phyloP scores from a whole-genome alignment of 768 basidiomycete species.

The Phanerodontia chrysosporium region DNA sequence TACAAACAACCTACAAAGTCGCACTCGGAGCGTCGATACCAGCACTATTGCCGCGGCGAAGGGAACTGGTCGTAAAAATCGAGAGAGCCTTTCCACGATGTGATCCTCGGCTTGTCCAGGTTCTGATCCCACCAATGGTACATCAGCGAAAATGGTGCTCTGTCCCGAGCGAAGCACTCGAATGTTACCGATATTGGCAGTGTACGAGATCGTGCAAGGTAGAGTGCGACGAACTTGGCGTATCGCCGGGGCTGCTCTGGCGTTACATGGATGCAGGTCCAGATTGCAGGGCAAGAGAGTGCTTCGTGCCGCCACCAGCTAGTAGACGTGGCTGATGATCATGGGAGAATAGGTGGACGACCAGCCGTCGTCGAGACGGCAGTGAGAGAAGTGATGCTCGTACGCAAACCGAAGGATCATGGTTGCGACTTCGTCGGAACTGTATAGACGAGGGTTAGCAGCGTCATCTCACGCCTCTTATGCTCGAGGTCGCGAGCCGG shows the following conservation, averaged over 20 bases:
- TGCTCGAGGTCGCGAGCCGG: not conserved
- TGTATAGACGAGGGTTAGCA: not conserved
- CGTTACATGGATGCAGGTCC: constrained; percentile 5
- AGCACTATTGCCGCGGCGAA: too few species aligned
- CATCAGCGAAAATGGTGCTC: too few species aligned
- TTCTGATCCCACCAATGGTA: too few species aligned
- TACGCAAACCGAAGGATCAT: not conserved
- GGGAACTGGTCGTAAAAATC: too few species aligned
- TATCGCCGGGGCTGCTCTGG: not conserved
- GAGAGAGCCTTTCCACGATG: too few species aligned
- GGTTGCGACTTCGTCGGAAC: not conserved
- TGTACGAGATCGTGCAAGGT: not conserved
- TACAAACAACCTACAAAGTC: too few species aligned
- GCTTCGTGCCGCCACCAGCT: not conserved
- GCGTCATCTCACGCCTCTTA: not conserved
- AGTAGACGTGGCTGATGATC: constrained; percentile 3
- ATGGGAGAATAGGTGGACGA: not conserved
- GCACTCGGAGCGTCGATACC: too few species aligned
- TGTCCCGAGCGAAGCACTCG: not conserved
- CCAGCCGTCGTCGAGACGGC: not conserved
- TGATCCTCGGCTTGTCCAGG: too few species aligned
- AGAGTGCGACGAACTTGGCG: not conserved
- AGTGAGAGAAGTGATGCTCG: constrained; percentile 1
- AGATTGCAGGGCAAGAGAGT: not conserved
- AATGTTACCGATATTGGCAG: not conserved